Base-by-base conservation (phyloP, 2,329 filamentous ascomycete species). In the Cercospora brassicicola region DNA sequence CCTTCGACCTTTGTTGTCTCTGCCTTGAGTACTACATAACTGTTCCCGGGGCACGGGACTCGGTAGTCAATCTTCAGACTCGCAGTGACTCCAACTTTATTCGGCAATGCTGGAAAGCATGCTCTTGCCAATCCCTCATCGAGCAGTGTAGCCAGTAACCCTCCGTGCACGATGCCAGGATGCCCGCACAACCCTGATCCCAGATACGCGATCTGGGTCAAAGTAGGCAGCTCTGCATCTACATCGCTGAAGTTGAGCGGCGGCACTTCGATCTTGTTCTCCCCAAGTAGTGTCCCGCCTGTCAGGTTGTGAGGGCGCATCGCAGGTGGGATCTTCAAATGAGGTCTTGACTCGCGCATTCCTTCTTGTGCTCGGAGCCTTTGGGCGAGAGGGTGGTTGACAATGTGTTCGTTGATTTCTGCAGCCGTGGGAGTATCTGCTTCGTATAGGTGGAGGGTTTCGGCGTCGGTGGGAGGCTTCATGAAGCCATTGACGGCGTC, bases 101-200 rank as follows among this genome's bases (percentile, higher is more conserved):
- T 92, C 31, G 94, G 94, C 76, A 98, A 84, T 26, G 92, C 93
- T 4, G 88, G 89, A 80, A 98, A 97, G 77, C 92, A 96, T 79
- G 92, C 96, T 64, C 93, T 86, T 33, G 91, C 94, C 53, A 98
- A 83, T 0, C 92, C 93, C 79, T 98, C 94, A 77, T 98, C 94
- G 63, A 98, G 83, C 78, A 98, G 86, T 11, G 94, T 97, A n/a
- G 94, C 94, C 66, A 98, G 83, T 71, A 97, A 82, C 0, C 94
- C 94, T 61, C 94, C 94, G 78, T 98, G 95, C 6, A 97, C 87
- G 70, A 98, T 92, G 2, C 91, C 93, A 5, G 92, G 91, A 79
- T 98, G 94, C 1, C 94, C 94, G 77, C 93, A 97, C 48, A 98
- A 83, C 74, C 92, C 89, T 2, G 85, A 81, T 1, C 94, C 94